Evolutionary conservation across 768 basidiomycete genomes (phyloP), one percentile per base, ranked within the genome.

Genomic region (Lactarius indigo): DNA sequence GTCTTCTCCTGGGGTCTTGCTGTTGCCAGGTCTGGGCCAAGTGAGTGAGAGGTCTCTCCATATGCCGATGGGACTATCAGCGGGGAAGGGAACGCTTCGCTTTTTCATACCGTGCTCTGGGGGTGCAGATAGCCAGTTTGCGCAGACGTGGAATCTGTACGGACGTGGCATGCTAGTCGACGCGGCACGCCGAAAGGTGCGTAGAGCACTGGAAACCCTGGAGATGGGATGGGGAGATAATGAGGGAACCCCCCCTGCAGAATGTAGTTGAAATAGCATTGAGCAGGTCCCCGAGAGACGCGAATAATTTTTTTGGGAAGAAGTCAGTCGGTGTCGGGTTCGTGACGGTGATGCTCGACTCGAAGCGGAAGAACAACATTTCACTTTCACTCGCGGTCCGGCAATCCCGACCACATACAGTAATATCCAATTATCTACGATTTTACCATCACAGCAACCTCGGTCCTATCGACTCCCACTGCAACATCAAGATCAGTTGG

Each of bases 41-140:
- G 80, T 74, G 6, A 93, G 82, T 69, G 81, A 85, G 60, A 80
- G 78, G 72, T 92, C 87, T 66, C 90, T 80, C 91, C 92, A 94
- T 55, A 75, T 74, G 7, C 86, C 88, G 69, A 92, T 82, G 20
- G 80, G 75, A 55, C 82, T 84, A 44, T 88, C 81, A 6, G 79
- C 66, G 0, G 85, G 77, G 72, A 92, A 92, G 0, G 88, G 86
- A 77, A 72, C 68, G 79, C 77, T 75, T 63, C 73, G 66, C 57
- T 73, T 74, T 52, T 70, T 71, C 7, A 44, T 68, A 63, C 68
- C 79, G 67, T 76, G 80, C 69, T 72, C 70, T 12, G 79, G 75
- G 20, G 89, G 85, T 74, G 94, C 94, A 50, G 86, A 87, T 33
- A 86, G 86, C 88, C 90, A 94, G 75, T 89, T 89, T 18, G 84